Base-by-base conservation (phyloP, 2,329 filamentous ascomycete genomes). In the Fusarium sp. region DNA sequence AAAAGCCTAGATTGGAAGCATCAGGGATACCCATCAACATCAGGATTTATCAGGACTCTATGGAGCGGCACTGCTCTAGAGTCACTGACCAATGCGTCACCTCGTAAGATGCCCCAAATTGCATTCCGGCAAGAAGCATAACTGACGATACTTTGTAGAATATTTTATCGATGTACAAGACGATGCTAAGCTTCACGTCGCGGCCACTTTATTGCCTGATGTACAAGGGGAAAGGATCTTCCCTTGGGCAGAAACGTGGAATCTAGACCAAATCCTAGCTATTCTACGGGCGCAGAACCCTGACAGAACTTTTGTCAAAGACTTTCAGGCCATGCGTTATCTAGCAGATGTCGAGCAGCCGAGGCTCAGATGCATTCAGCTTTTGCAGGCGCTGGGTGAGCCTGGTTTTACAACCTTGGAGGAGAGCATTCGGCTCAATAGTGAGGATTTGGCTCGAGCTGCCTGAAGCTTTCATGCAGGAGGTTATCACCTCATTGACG, bases 211-310 rank as follows among this genome's bases (percentile, higher is more conserved):
- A 0, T 79, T 87, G 44, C 79, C 81, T 0, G 80, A 82, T 2
- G 83, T 89, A 1, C 63, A 79, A 7, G 81, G 82, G 3, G 84
- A 90, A 76, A 84, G 89, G 6, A 76, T 91, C 22, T 89, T 90
- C 72, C 88, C 82, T 6, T 89, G 86, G 68, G 86, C 86, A 0
- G 80, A 82, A 6, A 83, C 82, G 0, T 86, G 83, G 70, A 87
- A 82, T 44, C 86, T 83, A 75, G 86, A 86, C 33, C 76, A 84
- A 14, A 77, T 88, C 5, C 33, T 82, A 22, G 75, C 42, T 0
- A 76, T 78, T 1, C 38, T 82, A 24, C 66, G 72, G 4, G 69
- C 70, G 24, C 66, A 72, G 24, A 56, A 71, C 33, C 75, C 77
- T 4, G 36, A 44, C 5, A 63, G 49, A 4, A 70, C 35, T 12